Percentiles rank a stretch among this genome's conserved stretches.
Conservation (phyloP, 2,329 filamentous ascomycete genomes). For the Aureobasidium sp. region DNA sequence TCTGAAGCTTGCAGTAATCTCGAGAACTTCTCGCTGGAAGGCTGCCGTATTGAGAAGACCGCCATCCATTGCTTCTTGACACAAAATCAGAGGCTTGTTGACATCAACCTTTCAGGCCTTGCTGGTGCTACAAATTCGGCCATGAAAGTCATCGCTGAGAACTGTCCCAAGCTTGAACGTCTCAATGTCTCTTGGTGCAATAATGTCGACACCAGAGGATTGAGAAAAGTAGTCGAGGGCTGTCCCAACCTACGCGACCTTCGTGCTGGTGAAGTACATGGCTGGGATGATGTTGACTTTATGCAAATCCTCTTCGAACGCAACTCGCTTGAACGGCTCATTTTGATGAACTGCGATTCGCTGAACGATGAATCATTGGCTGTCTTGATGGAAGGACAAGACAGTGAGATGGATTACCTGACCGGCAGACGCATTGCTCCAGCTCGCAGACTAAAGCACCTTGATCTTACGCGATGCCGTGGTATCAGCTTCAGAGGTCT, state of each 20-base stretch:
- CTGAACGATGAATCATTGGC: slow-evolving; percentile 68
- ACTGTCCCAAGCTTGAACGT: slow-evolving; percentile 72
- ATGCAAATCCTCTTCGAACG: slow-evolving; percentile 68
- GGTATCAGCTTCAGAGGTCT: slow-evolving; percentile 67
- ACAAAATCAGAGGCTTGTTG: slow-evolving; percentile 69
- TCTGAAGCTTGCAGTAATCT: slow-evolving; percentile 82
- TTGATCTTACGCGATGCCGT: slow-evolving; percentile 76
- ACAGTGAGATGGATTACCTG: slow-evolving; percentile 74
- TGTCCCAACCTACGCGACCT: slow-evolving; percentile 73
- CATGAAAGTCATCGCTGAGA: slow-evolving; percentile 76
- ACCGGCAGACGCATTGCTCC: slow-evolving; percentile 70
- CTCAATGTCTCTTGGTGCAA: slow-evolving; percentile 93
- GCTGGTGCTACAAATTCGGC: slow-evolving; percentile 72
- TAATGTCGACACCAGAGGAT: slow-evolving; percentile 69
- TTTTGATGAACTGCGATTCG: slow-evolving; percentile 72
- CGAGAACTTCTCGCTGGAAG: slow-evolving; percentile 80
- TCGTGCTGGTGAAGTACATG: slow-evolving; percentile 71
- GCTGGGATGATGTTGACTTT: slow-evolving; percentile 68
- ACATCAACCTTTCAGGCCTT: slow-evolving; percentile 80
- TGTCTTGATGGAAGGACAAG: slow-evolving; percentile 65
- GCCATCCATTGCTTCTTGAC: slow-evolving; percentile 72
- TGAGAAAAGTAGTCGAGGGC: slow-evolving; percentile 63
- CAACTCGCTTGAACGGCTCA: slow-evolving; percentile 75
- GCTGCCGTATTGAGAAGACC: slow-evolving; percentile 75
- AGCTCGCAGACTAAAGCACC: slow-evolving; percentile 68